phyloP scores from a whole-genome alignment of 768 basidiomycete genomes.

The Pleurotus platypus region DNA sequence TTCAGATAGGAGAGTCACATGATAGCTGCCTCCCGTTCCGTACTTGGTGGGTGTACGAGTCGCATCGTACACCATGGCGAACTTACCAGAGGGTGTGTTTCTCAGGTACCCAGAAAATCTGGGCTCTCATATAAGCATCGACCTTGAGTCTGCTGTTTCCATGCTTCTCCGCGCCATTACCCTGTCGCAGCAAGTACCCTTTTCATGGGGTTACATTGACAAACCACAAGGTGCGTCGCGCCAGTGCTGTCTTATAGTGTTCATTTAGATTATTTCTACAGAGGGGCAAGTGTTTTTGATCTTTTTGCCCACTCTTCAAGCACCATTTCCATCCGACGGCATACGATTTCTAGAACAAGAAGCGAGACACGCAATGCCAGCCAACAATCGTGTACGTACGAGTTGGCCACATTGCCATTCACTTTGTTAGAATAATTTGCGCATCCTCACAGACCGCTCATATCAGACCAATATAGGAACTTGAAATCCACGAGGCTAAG shows the following conservation, averaged over 20 bases:
- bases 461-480: slow-evolving; percentile 45
- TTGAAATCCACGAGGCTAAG: slow-evolving; percentile 73
- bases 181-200: slow-evolving; percentile 57
- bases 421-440: neutral
- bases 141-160: slow-evolving; percentile 51
- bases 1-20: too few species aligned
- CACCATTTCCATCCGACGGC: slow-evolving; percentile 71
- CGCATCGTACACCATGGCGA: too few species aligned
- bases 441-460: slow-evolving; percentile 1
- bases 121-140: slow-evolving; percentile 51
- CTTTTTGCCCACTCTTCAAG: slow-evolving; percentile 49
- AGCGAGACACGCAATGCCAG: slow-evolving; percentile 52
- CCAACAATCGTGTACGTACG: slow-evolving; percentile 47
- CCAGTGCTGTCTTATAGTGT: neutral
- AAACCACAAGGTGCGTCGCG: slow-evolving; percentile 60
- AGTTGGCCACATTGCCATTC: neutral
- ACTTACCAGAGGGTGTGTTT: slow-evolving; percentile 56
- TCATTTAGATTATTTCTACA: slow-evolving; percentile 17
- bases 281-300: slow-evolving; percentile 69
- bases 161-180: slow-evolving; percentile 61
- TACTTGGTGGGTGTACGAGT: too few species aligned
- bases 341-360: slow-evolving; percentile 76
- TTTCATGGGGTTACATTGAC: slow-evolving; percentile 74
- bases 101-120: slow-evolving; percentile 71
- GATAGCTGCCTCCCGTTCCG: too few species aligned